Percentiles rank a stretch among this genome's conserved stretches.
These are phyloP conservation scores for Pyrenula massariospora DNA, from an alignment of 495 filamentous ascomycete genomes.

Conservation along the genomic window DNA sequence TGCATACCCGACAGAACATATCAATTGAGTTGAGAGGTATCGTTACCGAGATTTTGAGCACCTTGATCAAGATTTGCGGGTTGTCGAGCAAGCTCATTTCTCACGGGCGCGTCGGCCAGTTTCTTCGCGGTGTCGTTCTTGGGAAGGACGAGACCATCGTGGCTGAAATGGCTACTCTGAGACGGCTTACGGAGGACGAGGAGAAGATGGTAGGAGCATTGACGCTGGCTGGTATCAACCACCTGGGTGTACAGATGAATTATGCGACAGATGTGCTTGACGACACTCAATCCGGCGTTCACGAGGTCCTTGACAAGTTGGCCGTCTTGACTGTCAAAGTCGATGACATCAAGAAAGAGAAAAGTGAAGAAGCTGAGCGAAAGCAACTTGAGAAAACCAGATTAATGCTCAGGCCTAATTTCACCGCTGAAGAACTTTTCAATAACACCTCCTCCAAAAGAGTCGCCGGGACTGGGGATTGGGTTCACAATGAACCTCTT, in stretches of 20 bases:
- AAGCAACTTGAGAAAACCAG: conserved; percentile 5
- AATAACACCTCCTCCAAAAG: conserved; percentile 14
- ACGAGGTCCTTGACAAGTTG: conserved; percentile 3
- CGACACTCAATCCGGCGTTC: conserved; percentile 3
- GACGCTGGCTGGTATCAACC: conserved; percentile 13
- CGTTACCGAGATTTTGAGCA: conserved; percentile 16
- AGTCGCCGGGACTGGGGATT: conserved; percentile 20
- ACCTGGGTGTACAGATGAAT: conserved; percentile 8
- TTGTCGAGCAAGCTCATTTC: conserved; percentile 7
- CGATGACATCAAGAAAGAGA: conserved; percentile 5
- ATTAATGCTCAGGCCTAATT: conserved; percentile 8
- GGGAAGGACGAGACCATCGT: conserved; percentile 16
- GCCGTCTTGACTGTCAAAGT: background rate
- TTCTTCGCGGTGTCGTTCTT: conserved; percentile 13
- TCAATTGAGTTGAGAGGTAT: conserved; percentile 14
- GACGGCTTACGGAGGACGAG: conserved; percentile 15
- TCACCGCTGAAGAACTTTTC: conserved; percentile 12
- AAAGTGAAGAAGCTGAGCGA: conserved; percentile 1
- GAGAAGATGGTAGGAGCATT: conserved; percentile 18
- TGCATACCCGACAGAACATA: conserved; percentile 14
- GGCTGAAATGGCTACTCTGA: conserved; percentile 12
- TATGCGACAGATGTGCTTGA: conserved; percentile 8
- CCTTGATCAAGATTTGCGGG: conserved; percentile 23
- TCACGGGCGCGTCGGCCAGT: conserved; percentile 14
- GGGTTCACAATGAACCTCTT: conserved; percentile 15